Evolutionary conservation across 108 stramenopile species (phyloP).

Genomic region (Mayamaea pseudoterrestris): DNA sequence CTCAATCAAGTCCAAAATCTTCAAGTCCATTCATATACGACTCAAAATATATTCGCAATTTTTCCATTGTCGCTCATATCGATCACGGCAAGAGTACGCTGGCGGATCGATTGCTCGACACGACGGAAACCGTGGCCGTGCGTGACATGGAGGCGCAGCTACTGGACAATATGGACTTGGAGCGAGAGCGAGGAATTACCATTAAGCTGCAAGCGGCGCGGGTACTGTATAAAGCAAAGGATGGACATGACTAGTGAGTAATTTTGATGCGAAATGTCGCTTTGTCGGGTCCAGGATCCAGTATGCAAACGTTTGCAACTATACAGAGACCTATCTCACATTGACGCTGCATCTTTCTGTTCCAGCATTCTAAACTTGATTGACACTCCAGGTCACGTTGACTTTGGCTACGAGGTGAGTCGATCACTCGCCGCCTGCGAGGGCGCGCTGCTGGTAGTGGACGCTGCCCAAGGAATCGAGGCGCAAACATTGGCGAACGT

Average conservation of each 20-base stretch:
- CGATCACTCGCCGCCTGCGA: conserved; percentile 97
- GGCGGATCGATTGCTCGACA: conserved; percentile 89
- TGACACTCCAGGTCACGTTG: conserved; percentile 92
- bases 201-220: conserved; percentile 97
- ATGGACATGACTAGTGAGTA: conserved; percentile 67
- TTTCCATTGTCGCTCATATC: conserved; percentile 96
- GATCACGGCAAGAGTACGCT: conserved; percentile 96
- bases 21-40: conserved; percentile 24
- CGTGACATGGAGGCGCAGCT: conserved; percentile 91
- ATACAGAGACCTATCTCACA: too few species aligned
- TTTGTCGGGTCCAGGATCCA: too few species aligned
- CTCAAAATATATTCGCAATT: conserved; percentile 86
- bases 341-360: neutral
- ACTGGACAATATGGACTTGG: conserved; percentile 95
- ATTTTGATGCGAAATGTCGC: conserved; percentile 28
- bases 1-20: neutral
- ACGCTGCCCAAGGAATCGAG: conserved; percentile 97
- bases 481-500: conserved; percentile 99
- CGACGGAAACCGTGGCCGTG: conserved; percentile 73
- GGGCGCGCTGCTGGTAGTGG: conserved; percentile 97
- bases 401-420: conserved; percentile 95
- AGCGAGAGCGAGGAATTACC: conserved; percentile 97
- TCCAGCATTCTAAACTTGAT: conserved; percentile 30
- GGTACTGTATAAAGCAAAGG: conserved; percentile 77
- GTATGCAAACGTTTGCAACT: too few species aligned